Conservation (phyloP, 495 filamentous ascomycete genomes). For the Apodospora peruviana region DNA sequence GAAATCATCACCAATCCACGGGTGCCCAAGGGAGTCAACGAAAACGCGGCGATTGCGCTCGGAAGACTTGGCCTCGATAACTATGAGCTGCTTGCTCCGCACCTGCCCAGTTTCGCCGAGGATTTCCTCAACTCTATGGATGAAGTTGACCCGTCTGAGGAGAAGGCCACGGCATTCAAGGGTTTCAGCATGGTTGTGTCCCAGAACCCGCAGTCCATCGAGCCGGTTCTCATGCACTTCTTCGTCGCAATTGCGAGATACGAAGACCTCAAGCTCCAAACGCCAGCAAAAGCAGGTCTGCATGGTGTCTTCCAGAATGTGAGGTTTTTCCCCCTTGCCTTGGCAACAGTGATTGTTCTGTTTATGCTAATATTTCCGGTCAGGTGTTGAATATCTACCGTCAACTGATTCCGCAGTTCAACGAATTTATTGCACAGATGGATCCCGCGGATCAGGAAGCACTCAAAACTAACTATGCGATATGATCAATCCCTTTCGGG, state of each 20-base stretch:
- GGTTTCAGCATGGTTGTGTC: conserved; percentile 83
- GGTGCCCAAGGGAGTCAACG: conserved; percentile 84
- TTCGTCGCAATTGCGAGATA: conserved; percentile 81
- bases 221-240: conserved; percentile 72
- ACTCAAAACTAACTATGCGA: conserved; percentile 37
- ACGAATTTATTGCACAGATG: conserved; percentile 68
- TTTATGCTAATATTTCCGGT: neutral
- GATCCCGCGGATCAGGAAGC: conserved; percentile 54
- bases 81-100: conserved; percentile 68
- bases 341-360: neutral
- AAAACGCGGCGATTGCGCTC: conserved; percentile 91
- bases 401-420: conserved; percentile 78
- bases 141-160: conserved; percentile 81
- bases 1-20: conserved; percentile 75
- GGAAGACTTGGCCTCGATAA: conserved; percentile 85
- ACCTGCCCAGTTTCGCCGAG: conserved; percentile 72
- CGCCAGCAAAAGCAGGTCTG: conserved; percentile 38
- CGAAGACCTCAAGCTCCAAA: conserved; percentile 48
- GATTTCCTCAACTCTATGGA: conserved; percentile 77
- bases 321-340: conserved; percentile 9
- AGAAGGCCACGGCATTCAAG: conserved; percentile 89
- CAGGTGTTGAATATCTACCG: conserved; percentile 81
- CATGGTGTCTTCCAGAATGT: conserved; percentile 44
- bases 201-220: conserved; percentile 87
- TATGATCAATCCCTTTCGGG: conserved; percentile 7